These are phyloP conservation scores for Parasitella parasitica DNA, from an alignment of 371 early-diverging fungal species.

Conservation along the genomic window DNA sequence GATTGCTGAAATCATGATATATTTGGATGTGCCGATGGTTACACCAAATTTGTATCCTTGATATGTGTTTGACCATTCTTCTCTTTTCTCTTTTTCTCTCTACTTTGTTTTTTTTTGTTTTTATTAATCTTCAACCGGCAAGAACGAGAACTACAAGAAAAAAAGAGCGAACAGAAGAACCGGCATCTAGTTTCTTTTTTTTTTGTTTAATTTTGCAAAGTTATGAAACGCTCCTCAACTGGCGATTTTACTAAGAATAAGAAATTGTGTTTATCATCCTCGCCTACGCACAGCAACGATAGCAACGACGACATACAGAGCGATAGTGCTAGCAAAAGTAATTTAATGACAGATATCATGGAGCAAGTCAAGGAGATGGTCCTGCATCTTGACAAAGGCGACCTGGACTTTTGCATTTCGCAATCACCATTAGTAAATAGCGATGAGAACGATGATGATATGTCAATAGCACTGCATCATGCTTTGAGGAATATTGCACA, in stretches of 20 bases:
- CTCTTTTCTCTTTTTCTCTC: background rate
- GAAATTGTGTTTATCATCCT: constrained; percentile 26
- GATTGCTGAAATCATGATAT: background rate
- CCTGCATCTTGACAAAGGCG: constrained; percentile 31
- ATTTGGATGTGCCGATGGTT: background rate
- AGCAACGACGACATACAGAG: background rate
- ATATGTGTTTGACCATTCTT: background rate
- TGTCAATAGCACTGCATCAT: constrained; percentile 22
- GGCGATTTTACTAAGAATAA: constrained; percentile 27
- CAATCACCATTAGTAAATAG: background rate
- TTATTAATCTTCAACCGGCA: too few relatives aligned
- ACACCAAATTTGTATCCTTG: background rate
- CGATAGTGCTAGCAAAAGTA: background rate
- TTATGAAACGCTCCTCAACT: constrained; percentile 44
- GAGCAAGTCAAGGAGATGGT: constrained; percentile 30
- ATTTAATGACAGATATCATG: constrained; percentile 15
- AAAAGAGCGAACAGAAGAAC: background rate
- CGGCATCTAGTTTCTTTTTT: background rate
- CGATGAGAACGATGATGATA: constrained; percentile 4
- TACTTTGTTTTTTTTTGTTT: background rate
- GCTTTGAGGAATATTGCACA: constrained; percentile 40
- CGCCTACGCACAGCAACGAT: constrained; percentile 1
- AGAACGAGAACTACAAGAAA: too few relatives aligned
- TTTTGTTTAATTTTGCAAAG: constrained; percentile 7
- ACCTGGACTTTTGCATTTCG: constrained; percentile 22